Conservation (phyloP, 2,329 filamentous ascomycete genomes). For the Colletotrichum trifolii region DNA sequence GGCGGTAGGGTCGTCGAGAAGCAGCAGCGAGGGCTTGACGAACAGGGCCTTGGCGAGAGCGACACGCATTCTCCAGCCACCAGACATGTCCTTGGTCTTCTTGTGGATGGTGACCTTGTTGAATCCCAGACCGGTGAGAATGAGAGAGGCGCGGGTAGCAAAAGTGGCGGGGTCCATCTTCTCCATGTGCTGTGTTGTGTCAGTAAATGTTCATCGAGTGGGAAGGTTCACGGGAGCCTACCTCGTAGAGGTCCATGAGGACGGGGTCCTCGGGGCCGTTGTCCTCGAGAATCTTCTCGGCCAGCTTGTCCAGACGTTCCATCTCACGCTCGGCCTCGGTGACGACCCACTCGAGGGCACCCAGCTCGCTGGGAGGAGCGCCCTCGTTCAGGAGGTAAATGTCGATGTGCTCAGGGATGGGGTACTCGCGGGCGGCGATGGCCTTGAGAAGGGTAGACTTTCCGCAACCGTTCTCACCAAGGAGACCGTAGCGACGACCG, state of each 20-base stretch:
- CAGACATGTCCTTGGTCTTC: conserved; percentile 99
- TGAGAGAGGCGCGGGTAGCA: conserved; percentile 92
- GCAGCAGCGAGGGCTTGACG: conserved; percentile 94
- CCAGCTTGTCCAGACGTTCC: conserved; percentile 86
- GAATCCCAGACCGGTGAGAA: conserved; percentile 98
- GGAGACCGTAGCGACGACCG: conserved; percentile 90
- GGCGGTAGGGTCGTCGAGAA: conserved; percentile 97
- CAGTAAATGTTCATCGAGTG: conserved; percentile 17
- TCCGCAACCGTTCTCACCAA: conserved; percentile 99
- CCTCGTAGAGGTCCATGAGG: conserved; percentile 95
- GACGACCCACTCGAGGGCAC: conserved; percentile 97
- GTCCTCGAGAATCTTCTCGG: conserved; percentile 90
- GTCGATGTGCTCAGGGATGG: conserved; percentile 95
- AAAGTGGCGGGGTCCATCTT: conserved; percentile 99
- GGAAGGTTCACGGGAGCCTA: conserved; percentile 57
- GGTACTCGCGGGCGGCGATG: conserved; percentile 92
- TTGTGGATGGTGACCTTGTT: conserved; percentile 98
- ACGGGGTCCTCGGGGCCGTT: conserved; percentile 92
- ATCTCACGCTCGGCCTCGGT: conserved; percentile 93
- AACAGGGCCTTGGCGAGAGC: conserved; percentile 97
- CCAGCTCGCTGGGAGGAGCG: conserved; percentile 86
- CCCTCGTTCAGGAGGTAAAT: conserved; percentile 99
- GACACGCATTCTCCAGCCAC: conserved; percentile 99
- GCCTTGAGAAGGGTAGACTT: conserved; percentile 98
- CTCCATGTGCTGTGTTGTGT: conserved; percentile 84